A percentile compares a stretch with the other conserved stretches of the same genome.
Conservation (phyloP, 768 basidiomycete genomes). For the Neoboletus magnificus region DNA sequence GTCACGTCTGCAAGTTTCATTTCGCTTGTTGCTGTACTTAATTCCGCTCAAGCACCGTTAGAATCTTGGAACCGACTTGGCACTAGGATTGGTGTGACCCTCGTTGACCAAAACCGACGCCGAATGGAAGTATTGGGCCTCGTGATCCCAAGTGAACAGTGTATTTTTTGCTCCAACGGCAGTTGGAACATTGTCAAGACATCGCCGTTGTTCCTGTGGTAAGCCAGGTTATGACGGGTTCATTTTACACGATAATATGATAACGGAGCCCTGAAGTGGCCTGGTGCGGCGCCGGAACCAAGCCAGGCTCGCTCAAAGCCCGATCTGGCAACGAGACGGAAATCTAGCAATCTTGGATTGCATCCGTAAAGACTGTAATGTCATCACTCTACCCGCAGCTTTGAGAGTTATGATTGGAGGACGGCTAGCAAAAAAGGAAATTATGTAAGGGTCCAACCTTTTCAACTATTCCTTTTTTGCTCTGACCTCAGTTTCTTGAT, state of each 20-base stretch:
- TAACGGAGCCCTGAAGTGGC: background rate
- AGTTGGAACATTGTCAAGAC: background rate
- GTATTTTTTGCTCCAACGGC: background rate
- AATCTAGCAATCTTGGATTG: background rate
- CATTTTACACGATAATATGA: background rate
- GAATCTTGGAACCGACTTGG: background rate
- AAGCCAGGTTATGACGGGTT: background rate
- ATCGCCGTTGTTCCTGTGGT: background rate
- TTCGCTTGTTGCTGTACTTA: conserved; percentile 11
- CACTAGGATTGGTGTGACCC: background rate
- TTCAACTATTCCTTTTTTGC: background rate
- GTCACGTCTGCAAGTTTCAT: background rate
- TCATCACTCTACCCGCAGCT: background rate
- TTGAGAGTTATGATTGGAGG: background rate
- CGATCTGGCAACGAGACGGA: background rate
- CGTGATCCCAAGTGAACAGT: background rate
- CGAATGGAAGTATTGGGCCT: background rate
- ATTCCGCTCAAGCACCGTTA: conserved; percentile 27
- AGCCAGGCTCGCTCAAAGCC: background rate
- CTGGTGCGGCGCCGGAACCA: background rate
- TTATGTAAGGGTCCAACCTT: background rate
- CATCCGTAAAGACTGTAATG: background rate
- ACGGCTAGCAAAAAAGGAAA: background rate
- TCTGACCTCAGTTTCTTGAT: background rate
- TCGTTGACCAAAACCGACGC: background rate